Evolutionary conservation across 306 rosid species (phyloP), one percentile per base, ranked within the genome.

Genomic region (Glycine soja): DNA sequence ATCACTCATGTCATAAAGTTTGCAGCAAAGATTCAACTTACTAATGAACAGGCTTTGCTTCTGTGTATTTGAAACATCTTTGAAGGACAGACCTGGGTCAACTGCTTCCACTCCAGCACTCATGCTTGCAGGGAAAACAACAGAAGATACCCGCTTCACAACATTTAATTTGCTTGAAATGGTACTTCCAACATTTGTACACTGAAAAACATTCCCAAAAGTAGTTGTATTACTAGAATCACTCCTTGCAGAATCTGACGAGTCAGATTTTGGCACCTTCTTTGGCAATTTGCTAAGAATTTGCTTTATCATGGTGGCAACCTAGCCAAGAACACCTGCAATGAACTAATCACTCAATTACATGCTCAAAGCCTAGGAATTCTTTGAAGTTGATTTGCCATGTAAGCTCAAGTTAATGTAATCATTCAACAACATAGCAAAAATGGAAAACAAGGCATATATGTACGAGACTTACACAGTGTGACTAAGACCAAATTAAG

Each of bases 61-160:
- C 85, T 96, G 99, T 10, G 88, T 85, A 82, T 92, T 96, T 2
- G 97, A 91, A 80, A 93, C 97, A 51, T 96, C 99, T 90, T 93
- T 96, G 88, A 96, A 96, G 76, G 97, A 89, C 38, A 96, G 77
- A 75, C 86, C 88, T 4, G 99, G 95, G 64, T 96, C 99, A 70
- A 96, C 94, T 45, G 92, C 90, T 85, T 93, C 99, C 14, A 87
- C 89, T 80, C 97, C 99, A 52, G 97, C 82, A 42, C 71, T 81
- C 78, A 88, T 80, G 80, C 99, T 92, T 56, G 99, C 89, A 3
- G 99, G 99, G 83, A 96, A 96, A 83, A 96, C 99, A 57, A 90
- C 99, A 0, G 98, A 96, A 72, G 99, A 96, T 43, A 96, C 99
- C 80, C 99, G 86, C 83, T 96, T 93, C 62, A 96, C 99, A 10